Evolutionary conservation across 2,329 filamentous ascomycete species (phyloP).

Genomic region (Calonectria pteridis): DNA sequence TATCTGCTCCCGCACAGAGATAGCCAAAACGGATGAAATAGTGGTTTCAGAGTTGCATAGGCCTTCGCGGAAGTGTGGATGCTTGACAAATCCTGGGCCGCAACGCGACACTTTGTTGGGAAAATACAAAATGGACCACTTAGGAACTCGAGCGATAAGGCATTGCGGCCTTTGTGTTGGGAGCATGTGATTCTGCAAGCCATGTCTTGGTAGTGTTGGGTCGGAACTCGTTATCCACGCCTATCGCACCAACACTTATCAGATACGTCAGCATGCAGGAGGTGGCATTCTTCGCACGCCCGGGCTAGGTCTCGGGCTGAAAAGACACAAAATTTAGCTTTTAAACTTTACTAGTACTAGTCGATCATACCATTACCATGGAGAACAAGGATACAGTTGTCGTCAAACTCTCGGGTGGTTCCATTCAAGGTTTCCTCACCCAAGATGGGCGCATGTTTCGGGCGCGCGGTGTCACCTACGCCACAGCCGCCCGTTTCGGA

Average conservation of each 20-base stretch:
- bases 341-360: neutral
- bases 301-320: neutral
- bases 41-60: neutral
- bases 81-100: too few relatives aligned
- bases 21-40: neutral
- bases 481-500: neutral
- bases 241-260: neutral
- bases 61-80: neutral
- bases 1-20: too few relatives aligned
- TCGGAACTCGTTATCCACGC: neutral
- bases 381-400: neutral
- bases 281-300: neutral
- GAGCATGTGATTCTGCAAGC: neutral
- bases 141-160: neutral
- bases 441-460: neutral
- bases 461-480: neutral
- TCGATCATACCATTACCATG: neutral
- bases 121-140: neutral
- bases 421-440: neutral
- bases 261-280: neutral
- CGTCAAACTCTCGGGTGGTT: neutral
- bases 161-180: neutral
- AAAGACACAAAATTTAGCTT: neutral
- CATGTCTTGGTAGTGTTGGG: neutral
- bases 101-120: neutral